Evolutionary conservation across 2,329 filamentous ascomycete species (phyloP).

Genomic region (Diaporthe amygdali): DNA sequence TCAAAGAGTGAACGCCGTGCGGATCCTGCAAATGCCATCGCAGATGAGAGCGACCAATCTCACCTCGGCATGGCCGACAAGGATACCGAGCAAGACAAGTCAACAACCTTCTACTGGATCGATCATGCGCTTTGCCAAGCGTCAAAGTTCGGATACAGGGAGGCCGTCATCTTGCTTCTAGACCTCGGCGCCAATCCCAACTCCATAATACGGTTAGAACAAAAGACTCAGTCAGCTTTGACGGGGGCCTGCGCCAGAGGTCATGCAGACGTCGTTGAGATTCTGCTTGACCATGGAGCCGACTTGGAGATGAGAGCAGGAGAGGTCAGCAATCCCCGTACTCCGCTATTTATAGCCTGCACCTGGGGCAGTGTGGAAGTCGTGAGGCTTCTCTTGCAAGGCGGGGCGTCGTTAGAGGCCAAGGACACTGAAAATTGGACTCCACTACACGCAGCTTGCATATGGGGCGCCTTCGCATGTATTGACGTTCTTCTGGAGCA

Average conservation of each 20-base stretch:
- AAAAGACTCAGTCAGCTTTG: neutral
- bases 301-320: neutral
- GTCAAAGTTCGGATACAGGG: neutral
- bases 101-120: neutral
- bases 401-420: neutral
- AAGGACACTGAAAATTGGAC: neutral
- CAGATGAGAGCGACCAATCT: neutral
- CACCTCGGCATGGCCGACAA: neutral
- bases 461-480: neutral
- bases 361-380: neutral
- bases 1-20: neutral
- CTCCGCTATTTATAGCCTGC: neutral
- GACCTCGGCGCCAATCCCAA: neutral
- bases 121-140: neutral
- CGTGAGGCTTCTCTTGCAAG: neutral
- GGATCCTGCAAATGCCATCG: neutral
- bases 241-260: neutral
- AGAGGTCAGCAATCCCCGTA: neutral
- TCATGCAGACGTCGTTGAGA: neutral
- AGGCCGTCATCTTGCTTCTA: neutral
- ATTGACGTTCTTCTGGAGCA: neutral
- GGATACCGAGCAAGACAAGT: neutral
- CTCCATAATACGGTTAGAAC: neutral
- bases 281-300: neutral
- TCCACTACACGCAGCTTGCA: neutral